Conservation (phyloP, 768 basidiomycete species). For the Suillus cothurnatus region DNA sequence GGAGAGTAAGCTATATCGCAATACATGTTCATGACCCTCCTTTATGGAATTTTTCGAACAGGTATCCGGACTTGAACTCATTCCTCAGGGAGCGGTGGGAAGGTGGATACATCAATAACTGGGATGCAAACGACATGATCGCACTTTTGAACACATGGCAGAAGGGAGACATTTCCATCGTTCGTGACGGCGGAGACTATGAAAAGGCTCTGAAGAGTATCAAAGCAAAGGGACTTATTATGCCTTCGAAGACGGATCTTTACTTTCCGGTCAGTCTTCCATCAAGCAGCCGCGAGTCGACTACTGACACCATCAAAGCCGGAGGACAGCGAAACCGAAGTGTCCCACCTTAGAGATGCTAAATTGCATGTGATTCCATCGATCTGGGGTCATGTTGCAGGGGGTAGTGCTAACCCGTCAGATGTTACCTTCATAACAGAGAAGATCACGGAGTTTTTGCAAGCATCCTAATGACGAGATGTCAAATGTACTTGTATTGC, state of each 20-base stretch:
- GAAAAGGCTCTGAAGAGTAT: constrained; percentile 43
- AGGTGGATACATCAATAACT: constrained; percentile 39
- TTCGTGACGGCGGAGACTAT: constrained; percentile 48
- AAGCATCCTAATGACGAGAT: constrained; percentile 20
- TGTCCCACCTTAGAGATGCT: constrained; percentile 43
- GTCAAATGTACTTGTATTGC: neutral
- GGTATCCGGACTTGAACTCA: constrained; percentile 49
- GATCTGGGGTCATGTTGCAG: constrained; percentile 60
- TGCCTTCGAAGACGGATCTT: constrained; percentile 62
- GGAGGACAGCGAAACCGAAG: constrained; percentile 56
- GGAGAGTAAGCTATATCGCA: constrained; percentile 37
- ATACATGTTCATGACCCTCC: neutral
- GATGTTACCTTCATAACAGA: constrained; percentile 45
- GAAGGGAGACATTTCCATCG: constrained; percentile 50
- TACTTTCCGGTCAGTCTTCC: constrained; percentile 51
- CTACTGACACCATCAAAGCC: constrained; percentile 37
- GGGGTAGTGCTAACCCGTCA: constrained; percentile 42
- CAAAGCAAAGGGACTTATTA: constrained; percentile 55
- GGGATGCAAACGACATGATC: constrained; percentile 62
- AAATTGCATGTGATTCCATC: constrained; percentile 55
- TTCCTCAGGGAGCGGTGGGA: constrained; percentile 59
- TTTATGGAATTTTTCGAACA: constrained; percentile 18
- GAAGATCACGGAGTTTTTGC: constrained; percentile 46
- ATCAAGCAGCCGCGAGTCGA: neutral
- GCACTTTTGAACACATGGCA: constrained; percentile 54